Evolutionary conservation across 83 land plant species (phyloP), one percentile per base, ranked within the genome.

Genomic region (Thuja plicata): DNA sequence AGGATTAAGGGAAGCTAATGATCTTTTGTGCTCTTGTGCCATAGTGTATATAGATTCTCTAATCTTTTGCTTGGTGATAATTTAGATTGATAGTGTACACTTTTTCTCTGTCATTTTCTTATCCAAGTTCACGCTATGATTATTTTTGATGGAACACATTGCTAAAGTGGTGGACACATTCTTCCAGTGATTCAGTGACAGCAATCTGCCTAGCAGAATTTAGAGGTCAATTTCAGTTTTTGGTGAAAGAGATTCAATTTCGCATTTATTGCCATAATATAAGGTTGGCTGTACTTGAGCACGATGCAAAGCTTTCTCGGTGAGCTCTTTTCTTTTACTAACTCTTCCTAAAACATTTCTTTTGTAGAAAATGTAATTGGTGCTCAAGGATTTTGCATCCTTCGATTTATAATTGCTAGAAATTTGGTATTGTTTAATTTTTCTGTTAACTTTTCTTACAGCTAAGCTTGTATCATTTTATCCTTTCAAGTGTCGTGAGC

Each of bases 181-280:
- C 54, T 11, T 45, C 13, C 35, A 82, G 85, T 27, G 85, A 82
- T 52, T 46, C 85, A 10, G 54, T 82, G 85, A 82, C 54, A 46
- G 34, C 27, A 45, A 19, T 46, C 12, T 34, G 54, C 32, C 30
- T 82, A 45, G 46, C 50, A 46, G 30, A 82, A n/a, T 45, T 46
- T 24, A 82, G 52, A 30, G 50, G 85, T 82, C 85, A n/a, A 45
- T 52, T 82, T 43, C 54, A 27, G 34, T 82, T 43, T 41, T 82
- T 82, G 32, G 85, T 82, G 54, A 46, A 41, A 46, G 52, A 82
- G 50, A 45, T 82, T 82, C 85, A 82, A 2, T 45, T 82, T 46
- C 85, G 85, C 27, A 45, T 82, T 82, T 82, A 82, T 82, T 82
- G 85, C 54, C 50, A 82, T 82, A 43, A 43, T 82, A 82, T 82